phyloP scores from a whole-genome alignment of 805 yeast genomes.

The Lachancea waltii region DNA sequence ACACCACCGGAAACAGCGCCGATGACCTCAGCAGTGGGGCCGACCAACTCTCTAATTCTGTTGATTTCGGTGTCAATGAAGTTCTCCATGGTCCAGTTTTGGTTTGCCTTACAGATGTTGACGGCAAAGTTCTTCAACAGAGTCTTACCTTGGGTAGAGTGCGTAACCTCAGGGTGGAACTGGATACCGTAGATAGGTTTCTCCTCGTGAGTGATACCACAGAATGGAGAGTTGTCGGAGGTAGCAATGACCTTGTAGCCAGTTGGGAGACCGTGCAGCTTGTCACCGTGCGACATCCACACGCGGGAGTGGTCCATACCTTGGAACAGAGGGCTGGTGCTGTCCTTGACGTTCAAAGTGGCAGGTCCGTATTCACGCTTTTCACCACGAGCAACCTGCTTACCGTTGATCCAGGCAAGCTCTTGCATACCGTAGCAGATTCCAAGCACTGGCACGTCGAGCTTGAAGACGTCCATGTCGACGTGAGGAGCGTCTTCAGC shows the following conservation, averaged over 20 bases:
- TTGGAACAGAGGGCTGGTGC: conserved; percentile 63
- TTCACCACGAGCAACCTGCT: conserved; percentile 86
- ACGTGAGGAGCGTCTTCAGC: conserved; percentile 96
- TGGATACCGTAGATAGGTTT: conserved; percentile 88
- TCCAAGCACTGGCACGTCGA: conserved; percentile 91
- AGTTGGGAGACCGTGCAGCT: conserved; percentile 80
- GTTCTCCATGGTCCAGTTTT: conserved; percentile 97
- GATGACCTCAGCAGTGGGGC: conserved; percentile 96
- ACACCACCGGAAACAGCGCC: conserved; percentile 99
- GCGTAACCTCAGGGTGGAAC: conserved; percentile 99
- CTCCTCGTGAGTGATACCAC: conserved; percentile 76
- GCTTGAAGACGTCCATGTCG: conserved; percentile 85
- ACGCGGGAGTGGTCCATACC: conserved; percentile 93
- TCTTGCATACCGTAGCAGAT: conserved; percentile 99
- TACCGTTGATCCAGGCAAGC: conserved; percentile 95
- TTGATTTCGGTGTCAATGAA: conserved; percentile 94
- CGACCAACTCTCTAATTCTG: conserved; percentile 85
- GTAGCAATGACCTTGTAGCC: conserved; percentile 87
- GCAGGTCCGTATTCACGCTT: conserved; percentile 99
- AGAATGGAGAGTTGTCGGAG: conserved; percentile 90
- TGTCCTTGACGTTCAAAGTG: conserved; percentile 67
- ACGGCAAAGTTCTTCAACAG: conserved; percentile 90
- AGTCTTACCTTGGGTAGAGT: conserved; percentile 83
- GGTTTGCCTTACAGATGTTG: conserved; percentile 74
- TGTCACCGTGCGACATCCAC: conserved; percentile 99